A percentile compares a stretch with the other conserved stretches of the same genome.
Evolutionary conservation across 108 stramenopile species (phyloP).

Genomic region (Nannochloropsis salina): DNA sequence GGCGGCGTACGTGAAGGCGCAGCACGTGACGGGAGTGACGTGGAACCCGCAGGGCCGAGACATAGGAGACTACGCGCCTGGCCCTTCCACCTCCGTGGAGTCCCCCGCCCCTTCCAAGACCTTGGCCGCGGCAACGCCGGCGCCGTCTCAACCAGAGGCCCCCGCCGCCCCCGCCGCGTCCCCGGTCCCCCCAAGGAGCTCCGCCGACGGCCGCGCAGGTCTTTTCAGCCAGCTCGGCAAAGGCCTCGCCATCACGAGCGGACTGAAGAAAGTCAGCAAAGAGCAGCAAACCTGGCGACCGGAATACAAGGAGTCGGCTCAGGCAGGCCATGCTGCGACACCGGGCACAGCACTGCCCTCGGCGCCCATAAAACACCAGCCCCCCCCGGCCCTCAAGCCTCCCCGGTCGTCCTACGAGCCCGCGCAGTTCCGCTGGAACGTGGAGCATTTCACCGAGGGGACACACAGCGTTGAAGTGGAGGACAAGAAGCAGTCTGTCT

Average conservation of each 20-base stretch:
- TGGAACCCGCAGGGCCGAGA: slow-evolving; percentile 78
- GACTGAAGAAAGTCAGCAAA: slow-evolving; percentile 75
- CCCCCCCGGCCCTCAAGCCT: slow-evolving; percentile 28
- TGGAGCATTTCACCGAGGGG: neutral
- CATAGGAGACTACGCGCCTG: slow-evolving; percentile 64
- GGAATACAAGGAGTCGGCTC: slow-evolving; percentile 66
- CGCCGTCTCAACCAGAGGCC: slow-evolving; percentile 25
- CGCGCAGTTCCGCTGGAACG: neutral
- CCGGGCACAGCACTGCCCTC: slow-evolving; percentile 25
- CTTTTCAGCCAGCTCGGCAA: slow-evolving; percentile 49
- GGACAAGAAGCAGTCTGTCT: slow-evolving; percentile 44
- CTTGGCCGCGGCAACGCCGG: slow-evolving; percentile 20
- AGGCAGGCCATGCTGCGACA: slow-evolving; percentile 4
- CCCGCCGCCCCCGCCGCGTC: neutral
- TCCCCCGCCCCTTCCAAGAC: slow-evolving; percentile 13
- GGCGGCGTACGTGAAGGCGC: slow-evolving; percentile 70
- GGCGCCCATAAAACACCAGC: neutral
- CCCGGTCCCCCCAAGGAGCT: neutral
- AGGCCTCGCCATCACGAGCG: slow-evolving; percentile 60
- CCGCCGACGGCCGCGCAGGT: slow-evolving; percentile 28
- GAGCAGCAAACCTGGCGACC: slow-evolving; percentile 92
- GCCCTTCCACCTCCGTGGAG: slow-evolving; percentile 44
- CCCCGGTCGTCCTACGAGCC: neutral
- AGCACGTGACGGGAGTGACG: slow-evolving; percentile 78
- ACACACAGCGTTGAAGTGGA: slow-evolving; percentile 6